A percentile compares a stretch with the other conserved stretches of the same genome.
phyloP scores from a whole-genome alignment of 805 yeast species.

The Saturnispora silvae region DNA sequence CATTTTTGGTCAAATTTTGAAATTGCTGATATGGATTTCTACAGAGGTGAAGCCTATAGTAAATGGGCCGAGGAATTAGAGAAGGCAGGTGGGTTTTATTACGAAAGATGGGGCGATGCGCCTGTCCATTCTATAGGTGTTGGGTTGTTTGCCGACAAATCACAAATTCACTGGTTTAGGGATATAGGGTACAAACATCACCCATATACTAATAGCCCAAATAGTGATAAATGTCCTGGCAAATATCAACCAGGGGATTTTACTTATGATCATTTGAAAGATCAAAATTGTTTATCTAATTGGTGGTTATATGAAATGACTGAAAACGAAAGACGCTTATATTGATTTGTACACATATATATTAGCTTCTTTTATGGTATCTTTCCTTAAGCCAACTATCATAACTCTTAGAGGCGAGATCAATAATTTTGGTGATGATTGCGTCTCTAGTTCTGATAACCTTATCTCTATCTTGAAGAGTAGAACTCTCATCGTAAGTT shows the following conservation, averaged over 20 bases:
- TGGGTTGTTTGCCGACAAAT: constrained; percentile 57
- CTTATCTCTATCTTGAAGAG: too few species aligned
- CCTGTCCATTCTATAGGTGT: constrained; percentile 78
- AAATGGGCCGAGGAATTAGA: constrained; percentile 58
- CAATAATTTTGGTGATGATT: too few species aligned
- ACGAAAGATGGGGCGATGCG: constrained; percentile 92
- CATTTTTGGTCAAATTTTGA: constrained; percentile 92
- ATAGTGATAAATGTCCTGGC: constrained; percentile 32
- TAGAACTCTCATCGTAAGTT: not conserved
- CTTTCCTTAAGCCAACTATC: too few species aligned
- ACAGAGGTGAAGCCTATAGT: constrained; percentile 54
- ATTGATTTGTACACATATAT: too few species aligned
- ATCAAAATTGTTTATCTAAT: constrained; percentile 64
- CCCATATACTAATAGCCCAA: constrained; percentile 74
- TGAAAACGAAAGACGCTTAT: constrained; percentile 16
- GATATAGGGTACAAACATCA: constrained; percentile 70
- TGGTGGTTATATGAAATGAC: constrained; percentile 47
- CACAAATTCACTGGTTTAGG: constrained; percentile 73
- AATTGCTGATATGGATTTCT: constrained; percentile 76
- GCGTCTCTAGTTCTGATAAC: too few species aligned
- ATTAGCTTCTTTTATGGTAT: too few species aligned
- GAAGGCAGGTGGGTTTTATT: constrained; percentile 67
- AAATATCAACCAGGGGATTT: constrained; percentile 46
- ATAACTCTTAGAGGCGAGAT: too few species aligned
- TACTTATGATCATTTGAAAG: constrained; percentile 40